These are phyloP conservation scores for Thielaviopsis ethacetica DNA, from an alignment of 2,329 filamentous ascomycete species.

Conservation along the genomic window DNA sequence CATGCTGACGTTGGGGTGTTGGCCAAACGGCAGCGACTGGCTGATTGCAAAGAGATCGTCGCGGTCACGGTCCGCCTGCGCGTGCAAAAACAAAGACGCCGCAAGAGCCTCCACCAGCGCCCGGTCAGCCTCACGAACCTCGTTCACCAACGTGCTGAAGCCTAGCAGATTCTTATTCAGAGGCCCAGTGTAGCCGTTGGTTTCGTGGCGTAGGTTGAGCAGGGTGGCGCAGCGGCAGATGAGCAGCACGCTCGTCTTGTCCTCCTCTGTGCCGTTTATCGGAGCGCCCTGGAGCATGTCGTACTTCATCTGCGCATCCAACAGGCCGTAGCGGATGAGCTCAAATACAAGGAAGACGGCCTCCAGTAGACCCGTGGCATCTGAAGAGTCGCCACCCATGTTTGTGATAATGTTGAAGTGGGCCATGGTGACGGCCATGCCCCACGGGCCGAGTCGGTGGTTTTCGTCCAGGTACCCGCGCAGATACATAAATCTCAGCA, in stretches of 20 bases:
- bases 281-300: conserved; percentile 38
- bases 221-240: conserved; percentile 77
- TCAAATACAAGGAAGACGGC: conserved; percentile 72
- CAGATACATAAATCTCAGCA: conserved; percentile 82
- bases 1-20: conserved; percentile 57
- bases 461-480: conserved; percentile 66
- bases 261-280: conserved; percentile 45
- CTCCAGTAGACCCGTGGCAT: conserved; percentile 47
- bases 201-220: conserved; percentile 63
- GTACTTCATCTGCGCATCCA: conserved; percentile 51
- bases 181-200: conserved; percentile 85
- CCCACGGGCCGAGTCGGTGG: conserved; percentile 67
- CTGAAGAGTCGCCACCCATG: conserved; percentile 26
- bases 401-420: conserved; percentile 45
- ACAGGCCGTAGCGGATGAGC: conserved; percentile 59
- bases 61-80: conserved; percentile 56
- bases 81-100: conserved; percentile 64
- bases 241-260: conserved; percentile 62
- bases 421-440: conserved; percentile 57
- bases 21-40: conserved; percentile 54
- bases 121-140: conserved; percentile 62
- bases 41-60: conserved; percentile 52
- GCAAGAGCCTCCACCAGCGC: conserved; percentile 74
- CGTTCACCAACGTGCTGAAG: conserved; percentile 69
- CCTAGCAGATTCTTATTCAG: conserved; percentile 77